phyloP scores from a whole-genome alignment of 495 filamentous ascomycete species.

The Neurospora tetraspora region DNA sequence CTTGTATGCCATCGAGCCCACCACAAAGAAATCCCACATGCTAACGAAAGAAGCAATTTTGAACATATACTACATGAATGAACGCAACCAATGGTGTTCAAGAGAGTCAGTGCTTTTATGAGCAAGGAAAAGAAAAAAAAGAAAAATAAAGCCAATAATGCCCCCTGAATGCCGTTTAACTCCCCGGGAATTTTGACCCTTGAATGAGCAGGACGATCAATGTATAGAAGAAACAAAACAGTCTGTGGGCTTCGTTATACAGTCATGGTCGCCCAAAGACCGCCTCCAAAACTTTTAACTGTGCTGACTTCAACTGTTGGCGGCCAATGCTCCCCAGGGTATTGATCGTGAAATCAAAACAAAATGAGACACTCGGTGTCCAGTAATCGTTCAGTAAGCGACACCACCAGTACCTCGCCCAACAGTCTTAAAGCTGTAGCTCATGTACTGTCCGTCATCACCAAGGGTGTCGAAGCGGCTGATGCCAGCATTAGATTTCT shows the following conservation, averaged over 20 bases:
- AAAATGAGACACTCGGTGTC: neutral
- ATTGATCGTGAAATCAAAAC: neutral
- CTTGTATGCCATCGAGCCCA: neutral
- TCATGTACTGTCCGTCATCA: slow-evolving; percentile 40
- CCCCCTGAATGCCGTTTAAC: neutral
- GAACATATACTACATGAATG: neutral
- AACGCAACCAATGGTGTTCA: neutral
- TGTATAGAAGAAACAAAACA: neutral
- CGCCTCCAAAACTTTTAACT: neutral
- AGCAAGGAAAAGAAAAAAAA: neutral
- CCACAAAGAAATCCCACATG: neutral
- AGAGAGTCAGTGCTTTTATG: neutral
- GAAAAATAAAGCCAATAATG: neutral
- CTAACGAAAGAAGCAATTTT: neutral
- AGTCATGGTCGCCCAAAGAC: neutral
- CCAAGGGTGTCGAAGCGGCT: slow-evolving; percentile 62
- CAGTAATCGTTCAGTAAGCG: slow-evolving; percentile 17
- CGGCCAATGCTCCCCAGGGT: neutral
- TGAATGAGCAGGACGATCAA: neutral
- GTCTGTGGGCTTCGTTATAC: neutral
- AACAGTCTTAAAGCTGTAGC: slow-evolving; percentile 40
- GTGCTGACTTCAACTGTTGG: neutral
- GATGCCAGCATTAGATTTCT: slow-evolving; percentile 44
- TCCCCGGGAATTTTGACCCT: neutral
- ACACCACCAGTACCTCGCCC: slow-evolving; percentile 30